Evolutionary conservation across 192 early-diverging fungal species (phyloP), one percentile per base, ranked within the genome.

Genomic region (Gryganskiella cystojenkinii): DNA sequence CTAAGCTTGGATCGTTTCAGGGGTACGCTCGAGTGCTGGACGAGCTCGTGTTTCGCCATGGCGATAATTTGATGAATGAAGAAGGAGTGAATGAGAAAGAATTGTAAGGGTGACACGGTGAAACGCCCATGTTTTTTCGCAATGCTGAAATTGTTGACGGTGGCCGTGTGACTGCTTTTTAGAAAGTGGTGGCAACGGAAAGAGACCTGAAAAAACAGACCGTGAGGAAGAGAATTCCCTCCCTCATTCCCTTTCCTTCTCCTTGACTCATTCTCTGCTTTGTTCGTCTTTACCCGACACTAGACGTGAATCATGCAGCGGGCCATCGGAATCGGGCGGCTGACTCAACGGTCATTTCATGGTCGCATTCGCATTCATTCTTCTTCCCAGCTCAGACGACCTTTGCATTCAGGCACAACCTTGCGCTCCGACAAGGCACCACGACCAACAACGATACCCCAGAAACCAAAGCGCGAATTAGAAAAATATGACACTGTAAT

Each of bases 401-500:
- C 37, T 40, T 9, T 40, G 13, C 7, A 5, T 40, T 40, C 37
- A 40, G 37, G 37, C 37, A 40, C 37, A 13, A 9, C 37, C 13
- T 40, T 13, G 13, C 7, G 7, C 13, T 40, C 37, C 56, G 46
- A n/a, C n/a, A 65, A 24, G 31, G 40, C 13, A 34, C 35, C 46
- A 37, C 31, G 20, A 24, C 13, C 34, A 50, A 45, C 24, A 43
- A 22, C 11, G 20, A 19, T 25, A 19, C 37, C 37, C 40, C 57
- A 30, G 37, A 78, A 78, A 49, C 74, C 74, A 24, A 68, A 51
- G 22, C 65, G 74, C 19, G 42, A 57, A 4, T 60, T 69, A 11
- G 74, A 68, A 47, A 78, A 78, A 69, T 78, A 78, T 30, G 74
- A 78, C 53, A 56, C 60, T 19, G 74, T 78, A 37, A 14, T n/a